Evolutionary conservation across 2,329 filamentous ascomycete species (phyloP).

Genomic region (Nigrograna mackinnonii): DNA sequence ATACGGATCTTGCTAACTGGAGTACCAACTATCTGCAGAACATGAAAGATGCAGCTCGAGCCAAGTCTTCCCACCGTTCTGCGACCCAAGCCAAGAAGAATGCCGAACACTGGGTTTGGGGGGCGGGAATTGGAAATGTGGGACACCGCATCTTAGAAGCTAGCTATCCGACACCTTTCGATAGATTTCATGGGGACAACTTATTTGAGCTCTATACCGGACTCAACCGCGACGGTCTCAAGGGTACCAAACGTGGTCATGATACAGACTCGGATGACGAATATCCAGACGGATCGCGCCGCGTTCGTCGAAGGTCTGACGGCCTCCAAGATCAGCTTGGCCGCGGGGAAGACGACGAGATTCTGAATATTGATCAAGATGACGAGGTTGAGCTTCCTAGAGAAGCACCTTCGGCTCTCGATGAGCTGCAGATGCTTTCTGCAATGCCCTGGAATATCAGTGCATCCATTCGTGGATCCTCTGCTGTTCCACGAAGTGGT

Average conservation of each 20-base stretch:
- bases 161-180: conserved; percentile 54
- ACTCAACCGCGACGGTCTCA: conserved; percentile 24
- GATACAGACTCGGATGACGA: conserved; percentile 38
- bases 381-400: conserved; percentile 70
- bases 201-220: conserved; percentile 55
- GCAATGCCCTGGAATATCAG: conserved; percentile 72
- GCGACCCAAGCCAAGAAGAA: conserved; percentile 62
- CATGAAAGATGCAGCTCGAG: conserved; percentile 56
- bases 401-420: conserved; percentile 66
- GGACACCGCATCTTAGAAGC: conserved; percentile 50
- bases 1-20: conserved; percentile 61
- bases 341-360: conserved; percentile 40
- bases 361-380: conserved; percentile 23
- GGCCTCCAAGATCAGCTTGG: conserved; percentile 37
- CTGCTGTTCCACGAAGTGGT: conserved; percentile 41
- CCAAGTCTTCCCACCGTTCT: conserved; percentile 49
- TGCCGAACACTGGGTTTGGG: conserved; percentile 64
- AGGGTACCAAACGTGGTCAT: conserved; percentile 35
- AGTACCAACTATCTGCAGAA: conserved; percentile 62
- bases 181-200: conserved; percentile 60
- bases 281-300: conserved; percentile 34
- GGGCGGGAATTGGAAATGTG: conserved; percentile 59
- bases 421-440: conserved; percentile 67
- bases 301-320: conserved; percentile 33
- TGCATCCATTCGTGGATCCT: conserved; percentile 58